phyloP scores from a whole-genome alignment of 2,329 filamentous ascomycete species.

The Niveomyces coronatus region DNA sequence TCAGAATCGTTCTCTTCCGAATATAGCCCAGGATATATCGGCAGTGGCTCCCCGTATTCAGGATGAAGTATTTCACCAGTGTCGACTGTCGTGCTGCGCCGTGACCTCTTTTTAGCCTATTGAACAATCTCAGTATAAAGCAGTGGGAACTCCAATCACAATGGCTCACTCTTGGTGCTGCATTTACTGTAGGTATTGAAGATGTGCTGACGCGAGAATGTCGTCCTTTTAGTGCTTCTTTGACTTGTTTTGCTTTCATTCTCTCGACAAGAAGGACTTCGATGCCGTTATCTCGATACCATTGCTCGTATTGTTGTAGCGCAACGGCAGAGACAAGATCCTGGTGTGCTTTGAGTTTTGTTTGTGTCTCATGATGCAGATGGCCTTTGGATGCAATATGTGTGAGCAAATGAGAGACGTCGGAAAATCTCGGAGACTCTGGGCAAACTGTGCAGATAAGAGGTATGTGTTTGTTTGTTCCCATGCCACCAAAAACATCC shows the following conservation, averaged over 20 bases:
- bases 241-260: conserved; percentile 65
- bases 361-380: conserved; percentile 71
- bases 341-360: conserved; percentile 59
- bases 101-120: conserved; percentile 22
- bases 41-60: conserved; percentile 16
- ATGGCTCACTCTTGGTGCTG: conserved; percentile 12
- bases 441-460: conserved; percentile 78
- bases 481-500: conserved; percentile 15
- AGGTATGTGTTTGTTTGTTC: conserved; percentile 38
- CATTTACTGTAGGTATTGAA: conserved; percentile 13
- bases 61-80: conserved; percentile 19
- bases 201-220: conserved; percentile 21
- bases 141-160: neutral
- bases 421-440: conserved; percentile 70
- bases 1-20: conserved; percentile 20
- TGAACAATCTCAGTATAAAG: neutral
- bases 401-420: conserved; percentile 83
- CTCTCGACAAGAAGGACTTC: conserved; percentile 66
- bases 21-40: conserved; percentile 20
- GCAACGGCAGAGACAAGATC: conserved; percentile 54
- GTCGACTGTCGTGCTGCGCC: conserved; percentile 15
- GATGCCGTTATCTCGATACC: conserved; percentile 66
- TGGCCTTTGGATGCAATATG: conserved; percentile 92
- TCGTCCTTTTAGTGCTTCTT: conserved; percentile 46
- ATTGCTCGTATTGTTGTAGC: conserved; percentile 61